phyloP scores from a whole-genome alignment of 306 rosid species.

The Rosa chinensis region DNA sequence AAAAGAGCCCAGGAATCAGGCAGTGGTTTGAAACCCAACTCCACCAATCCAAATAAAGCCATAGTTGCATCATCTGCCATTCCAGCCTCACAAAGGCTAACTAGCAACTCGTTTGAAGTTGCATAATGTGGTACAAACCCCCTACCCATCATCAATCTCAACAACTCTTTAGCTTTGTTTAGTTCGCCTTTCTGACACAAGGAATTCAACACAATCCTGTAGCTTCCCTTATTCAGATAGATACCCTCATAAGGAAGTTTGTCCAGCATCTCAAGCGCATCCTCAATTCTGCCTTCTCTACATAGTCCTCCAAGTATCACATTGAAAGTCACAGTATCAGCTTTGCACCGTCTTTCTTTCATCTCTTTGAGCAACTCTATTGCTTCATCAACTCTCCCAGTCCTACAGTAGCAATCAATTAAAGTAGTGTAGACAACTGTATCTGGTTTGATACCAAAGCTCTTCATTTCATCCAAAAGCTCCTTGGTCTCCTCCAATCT shows the following conservation, averaged over 20 bases:
- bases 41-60: conserved; percentile 57
- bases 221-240: conserved; percentile 75
- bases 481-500: conserved; percentile 56
- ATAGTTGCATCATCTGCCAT: conserved; percentile 63
- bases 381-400: conserved; percentile 56
- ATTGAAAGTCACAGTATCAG: conserved; percentile 71
- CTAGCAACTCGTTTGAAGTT: conserved; percentile 73
- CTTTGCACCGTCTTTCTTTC: conserved; percentile 53
- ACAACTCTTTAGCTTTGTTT: conserved; percentile 51
- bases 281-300: conserved; percentile 57
- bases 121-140: conserved; percentile 80
- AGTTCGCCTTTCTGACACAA: conserved; percentile 59
- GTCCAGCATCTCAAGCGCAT: conserved; percentile 72
- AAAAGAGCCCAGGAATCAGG: conserved; percentile 66
- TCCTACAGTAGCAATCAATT: conserved; percentile 64
- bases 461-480: conserved; percentile 58
- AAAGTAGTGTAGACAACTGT: conserved; percentile 63
- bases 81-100: conserved; percentile 61
- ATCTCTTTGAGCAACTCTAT: conserved; percentile 64
- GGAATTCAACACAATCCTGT: conserved; percentile 75
- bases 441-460: conserved; percentile 62
- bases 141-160: conserved; percentile 66
- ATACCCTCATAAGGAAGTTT: conserved; percentile 72
- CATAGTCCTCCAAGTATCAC: conserved; percentile 79
- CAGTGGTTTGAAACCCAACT: conserved; percentile 69